Conservation (phyloP, 352 stramenopile genomes). For the Globisporangium camurandrum region DNA sequence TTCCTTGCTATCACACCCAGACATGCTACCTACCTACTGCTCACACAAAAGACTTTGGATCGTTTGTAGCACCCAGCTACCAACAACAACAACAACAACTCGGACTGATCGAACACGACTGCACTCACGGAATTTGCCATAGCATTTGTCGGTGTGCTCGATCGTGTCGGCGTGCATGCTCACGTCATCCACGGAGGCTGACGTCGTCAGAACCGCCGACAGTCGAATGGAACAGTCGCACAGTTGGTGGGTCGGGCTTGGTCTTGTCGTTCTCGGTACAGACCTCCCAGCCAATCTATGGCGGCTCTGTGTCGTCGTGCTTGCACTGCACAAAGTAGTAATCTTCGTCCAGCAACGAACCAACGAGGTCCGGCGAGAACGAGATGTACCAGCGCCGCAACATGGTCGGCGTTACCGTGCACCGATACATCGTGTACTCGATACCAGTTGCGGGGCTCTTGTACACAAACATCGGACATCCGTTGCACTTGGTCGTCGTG, state of each 20-base stretch:
- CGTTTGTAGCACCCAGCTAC: no score
- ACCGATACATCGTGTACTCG: slow-evolving; percentile 95
- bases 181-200: no score
- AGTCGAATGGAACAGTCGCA: slow-evolving; percentile 67
- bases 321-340: slow-evolving; percentile 84
- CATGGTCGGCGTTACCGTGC: slow-evolving; percentile 96
- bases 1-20: no score
- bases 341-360: slow-evolving; percentile 81
- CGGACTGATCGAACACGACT: no score
- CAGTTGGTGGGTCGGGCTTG: slow-evolving; percentile 44
- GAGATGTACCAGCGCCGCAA: slow-evolving; percentile 98
- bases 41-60: no score
- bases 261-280: slow-evolving; percentile 86
- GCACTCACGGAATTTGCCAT: no score
- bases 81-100: no score
- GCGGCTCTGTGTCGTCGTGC: slow-evolving; percentile 69
- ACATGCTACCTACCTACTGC: no score
- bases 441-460: slow-evolving; percentile 38
- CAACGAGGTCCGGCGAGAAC: slow-evolving; percentile 87
- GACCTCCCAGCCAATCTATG: slow-evolving; percentile 75
- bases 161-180: no score
- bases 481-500: slow-evolving; percentile 63
- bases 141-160: no score
- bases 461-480: slow-evolving; percentile 62
- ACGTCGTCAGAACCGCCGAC: no score